Evolutionary conservation across 2,329 filamentous ascomycete species (phyloP).

Genomic region (Coniella lustricola): DNA sequence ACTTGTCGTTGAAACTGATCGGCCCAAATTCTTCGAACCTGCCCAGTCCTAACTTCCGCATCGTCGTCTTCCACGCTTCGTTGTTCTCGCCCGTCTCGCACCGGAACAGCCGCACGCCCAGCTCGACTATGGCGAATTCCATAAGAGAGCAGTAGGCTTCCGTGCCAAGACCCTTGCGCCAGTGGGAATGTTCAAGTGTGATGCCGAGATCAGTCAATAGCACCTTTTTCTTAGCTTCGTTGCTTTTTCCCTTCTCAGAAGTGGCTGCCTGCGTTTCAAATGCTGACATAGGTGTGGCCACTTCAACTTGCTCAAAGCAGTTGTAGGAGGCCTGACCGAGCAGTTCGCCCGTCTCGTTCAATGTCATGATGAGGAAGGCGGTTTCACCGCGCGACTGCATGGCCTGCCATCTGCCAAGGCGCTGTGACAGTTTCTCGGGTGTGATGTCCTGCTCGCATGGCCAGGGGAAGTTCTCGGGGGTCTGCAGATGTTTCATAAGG

Average conservation of each 20-base stretch:
- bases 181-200: neutral
- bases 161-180: conserved; percentile 1
- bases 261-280: no score
- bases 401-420: neutral
- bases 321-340: conserved; percentile 3
- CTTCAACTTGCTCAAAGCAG: no score
- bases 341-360: neutral
- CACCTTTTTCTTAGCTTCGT: neutral
- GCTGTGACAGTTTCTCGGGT: neutral
- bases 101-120: neutral
- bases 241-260: neutral
- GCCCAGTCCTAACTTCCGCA: neutral
- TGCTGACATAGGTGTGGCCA: no score
- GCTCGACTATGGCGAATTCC: neutral
- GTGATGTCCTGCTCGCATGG: neutral
- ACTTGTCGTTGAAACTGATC: neutral
- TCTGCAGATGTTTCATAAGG: neutral
- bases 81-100: neutral
- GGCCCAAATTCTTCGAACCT: neutral
- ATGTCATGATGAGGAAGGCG: neutral
- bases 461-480: neutral
- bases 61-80: neutral
- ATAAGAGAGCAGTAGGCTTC: neutral
- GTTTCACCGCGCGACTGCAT: neutral
- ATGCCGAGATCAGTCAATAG: conserved; percentile 1